These are phyloP conservation scores for Voacanga thouarsii DNA, from an alignment of 257 asterid genomes.

Conservation along the genomic window DNA sequence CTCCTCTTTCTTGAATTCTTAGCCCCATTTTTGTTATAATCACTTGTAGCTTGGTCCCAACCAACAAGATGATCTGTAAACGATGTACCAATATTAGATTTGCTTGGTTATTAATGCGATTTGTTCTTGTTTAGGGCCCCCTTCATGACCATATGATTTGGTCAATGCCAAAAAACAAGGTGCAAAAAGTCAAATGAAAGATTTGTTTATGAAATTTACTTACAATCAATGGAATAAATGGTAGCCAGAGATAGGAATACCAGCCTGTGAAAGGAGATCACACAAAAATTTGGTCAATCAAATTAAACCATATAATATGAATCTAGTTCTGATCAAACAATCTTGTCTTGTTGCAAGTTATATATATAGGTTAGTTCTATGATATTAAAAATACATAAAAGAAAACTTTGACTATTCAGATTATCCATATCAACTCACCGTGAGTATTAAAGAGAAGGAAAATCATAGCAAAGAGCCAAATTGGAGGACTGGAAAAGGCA, in stretches of 20 bases:
- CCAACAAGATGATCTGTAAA: constrained; percentile 62
- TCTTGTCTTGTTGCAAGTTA: not conserved
- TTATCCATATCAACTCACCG: constrained; percentile 43
- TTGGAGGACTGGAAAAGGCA: constrained; percentile 62
- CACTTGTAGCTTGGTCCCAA: constrained; percentile 88
- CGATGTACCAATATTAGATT: not conserved
- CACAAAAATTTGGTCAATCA: not conserved
- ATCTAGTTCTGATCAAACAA: not conserved
- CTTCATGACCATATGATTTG: not conserved
- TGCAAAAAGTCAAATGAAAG: constrained; percentile 11
- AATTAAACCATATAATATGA: not conserved
- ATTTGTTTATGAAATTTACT: constrained; percentile 26
- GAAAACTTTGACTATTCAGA: not conserved
- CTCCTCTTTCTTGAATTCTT: constrained; percentile 72
- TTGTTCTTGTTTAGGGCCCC: not conserved
- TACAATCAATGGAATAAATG: constrained; percentile 80
- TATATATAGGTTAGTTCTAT: too few species aligned
- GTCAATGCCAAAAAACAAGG: not conserved
- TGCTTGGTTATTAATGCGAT: not conserved
- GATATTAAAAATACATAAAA: too few species aligned
- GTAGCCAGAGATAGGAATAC: constrained; percentile 87
- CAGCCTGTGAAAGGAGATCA: constrained; percentile 49
- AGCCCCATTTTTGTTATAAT: constrained; percentile 88
- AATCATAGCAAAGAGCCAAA: constrained; percentile 75
- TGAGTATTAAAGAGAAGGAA: constrained; percentile 87